Evolutionary conservation across 1,284 basidiomycete species (phyloP), one percentile per base, ranked within the genome.

Genomic region (Moesziomyces aphidis): DNA sequence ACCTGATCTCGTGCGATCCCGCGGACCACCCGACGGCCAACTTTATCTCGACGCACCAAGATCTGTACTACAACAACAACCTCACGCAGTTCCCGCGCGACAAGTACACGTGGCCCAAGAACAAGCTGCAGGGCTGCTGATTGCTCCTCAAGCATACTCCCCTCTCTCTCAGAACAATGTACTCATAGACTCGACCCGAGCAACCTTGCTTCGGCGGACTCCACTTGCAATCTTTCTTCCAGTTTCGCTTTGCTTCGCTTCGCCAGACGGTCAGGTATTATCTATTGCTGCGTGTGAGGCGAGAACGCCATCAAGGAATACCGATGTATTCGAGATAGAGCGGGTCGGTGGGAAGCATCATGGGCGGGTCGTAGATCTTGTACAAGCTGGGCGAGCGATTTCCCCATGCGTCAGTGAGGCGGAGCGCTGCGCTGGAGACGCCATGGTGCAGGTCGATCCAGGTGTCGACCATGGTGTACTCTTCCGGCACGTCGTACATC

Each of bases 31-130:
- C 82, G 8, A 83, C 82, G 0, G 60, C 70, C 22, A 26, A 78
- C n/a, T 85, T 83, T 50, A 85, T 85, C 64, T 47, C 73, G 9
- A 68, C 53, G 1, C 74, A 85, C 50, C 22, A 43, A 19, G 80
- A 83, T 17, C 42, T 83, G 21, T 85, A 85, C 64, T 44, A 50
- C 24, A 82, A 85, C 69, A 73, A 55, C 26, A 85, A 85, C 56
- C 55, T 77, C 13, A 83, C 84, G 3, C 47, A 53, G 1, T 84
- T 68, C 59, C 61, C 67, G 3, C 52, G 69, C 22, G 74, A 68
- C 48, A 72, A 61, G 50, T 69, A 66, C 47, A 45, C n/a, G 1
- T 79, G 81, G 80, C 81, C 82, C 6, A 71, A 66, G 53, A 83
- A 82, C 61, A 62, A 66, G 55, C 31, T 79, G 26, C 61, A 64